Conservation (phyloP, 2,329 filamentous ascomycete species). For the Botryotinia narcissicola region DNA sequence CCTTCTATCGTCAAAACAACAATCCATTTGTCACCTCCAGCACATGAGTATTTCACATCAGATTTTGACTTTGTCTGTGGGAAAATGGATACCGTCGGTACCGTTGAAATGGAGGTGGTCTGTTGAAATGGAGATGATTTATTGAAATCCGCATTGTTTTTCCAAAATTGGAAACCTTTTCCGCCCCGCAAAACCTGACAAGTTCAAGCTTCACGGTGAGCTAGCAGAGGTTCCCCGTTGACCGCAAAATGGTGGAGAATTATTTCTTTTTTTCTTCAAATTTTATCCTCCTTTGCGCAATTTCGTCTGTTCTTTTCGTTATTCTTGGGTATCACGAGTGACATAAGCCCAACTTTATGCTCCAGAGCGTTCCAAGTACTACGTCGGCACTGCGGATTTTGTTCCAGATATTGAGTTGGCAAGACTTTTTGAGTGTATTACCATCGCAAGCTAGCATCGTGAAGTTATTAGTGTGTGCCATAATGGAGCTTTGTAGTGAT, state of each 20-base stretch:
- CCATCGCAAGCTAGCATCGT: neutral
- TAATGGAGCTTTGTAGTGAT: constrained; percentile 14
- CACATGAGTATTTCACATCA: neutral
- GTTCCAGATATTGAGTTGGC: constrained; percentile 16
- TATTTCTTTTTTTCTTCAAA: neutral
- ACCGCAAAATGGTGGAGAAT: constrained; percentile 15
- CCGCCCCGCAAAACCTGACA: constrained; percentile 7
- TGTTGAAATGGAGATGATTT: neutral
- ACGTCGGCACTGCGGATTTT: constrained; percentile 2
- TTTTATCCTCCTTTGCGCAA: constrained; percentile 2
- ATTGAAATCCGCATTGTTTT: constrained; percentile 8
- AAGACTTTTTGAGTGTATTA: neutral
- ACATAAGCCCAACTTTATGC: neutral
- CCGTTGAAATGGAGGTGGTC: no score
- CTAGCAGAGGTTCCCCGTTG: neutral
- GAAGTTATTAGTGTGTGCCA: constrained; percentile 3
- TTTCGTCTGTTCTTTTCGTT: neutral
- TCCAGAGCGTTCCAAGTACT: constrained; percentile 12
- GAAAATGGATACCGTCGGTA: constrained; percentile 4
- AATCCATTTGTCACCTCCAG: neutral
- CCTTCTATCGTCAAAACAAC: neutral
- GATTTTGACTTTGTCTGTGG: neutral
- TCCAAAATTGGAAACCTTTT: constrained; percentile 5
- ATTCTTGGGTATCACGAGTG: constrained; percentile 3
- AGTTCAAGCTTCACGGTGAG: constrained; percentile 8